phyloP scores from a whole-genome alignment of 1,284 basidiomycete genomes.

The Ganoderma multipileum region DNA sequence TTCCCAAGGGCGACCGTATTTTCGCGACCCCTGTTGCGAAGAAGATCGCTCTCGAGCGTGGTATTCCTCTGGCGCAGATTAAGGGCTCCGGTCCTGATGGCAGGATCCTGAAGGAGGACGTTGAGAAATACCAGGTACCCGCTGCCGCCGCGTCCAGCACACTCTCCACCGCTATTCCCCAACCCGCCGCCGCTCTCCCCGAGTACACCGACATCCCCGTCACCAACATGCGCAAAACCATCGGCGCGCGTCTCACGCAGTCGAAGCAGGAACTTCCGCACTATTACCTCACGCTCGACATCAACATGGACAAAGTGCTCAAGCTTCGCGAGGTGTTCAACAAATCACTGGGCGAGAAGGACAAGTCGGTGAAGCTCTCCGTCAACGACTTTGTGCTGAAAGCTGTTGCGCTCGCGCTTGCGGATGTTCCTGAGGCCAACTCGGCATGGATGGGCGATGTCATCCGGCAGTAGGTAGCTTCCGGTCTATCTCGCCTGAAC shows the following conservation, averaged over 20 bases:
- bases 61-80: constrained; percentile 90
- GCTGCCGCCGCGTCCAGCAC: constrained; percentile 51
- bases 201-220: constrained; percentile 94
- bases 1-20: constrained; percentile 80
- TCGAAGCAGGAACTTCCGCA: constrained; percentile 96
- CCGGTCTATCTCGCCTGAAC: not conserved
- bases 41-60: constrained; percentile 95
- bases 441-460: constrained; percentile 97
- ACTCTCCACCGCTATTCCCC: constrained; percentile 47
- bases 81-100: constrained; percentile 96
- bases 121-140: constrained; percentile 85
- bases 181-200: constrained; percentile 53
- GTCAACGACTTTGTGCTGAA: constrained; percentile 99
- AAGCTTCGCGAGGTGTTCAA: constrained; percentile 98
- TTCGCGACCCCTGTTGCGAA: constrained; percentile 96
- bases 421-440: constrained; percentile 97
- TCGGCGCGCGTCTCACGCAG: constrained; percentile 90
- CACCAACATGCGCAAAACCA: constrained; percentile 94
- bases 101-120: constrained; percentile 92
- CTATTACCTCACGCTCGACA: constrained; percentile 95
- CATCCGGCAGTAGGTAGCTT: constrained; percentile 79
- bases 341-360: constrained; percentile 84
- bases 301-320: constrained; percentile 97
- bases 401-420: constrained; percentile 89
- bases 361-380: constrained; percentile 89